Evolutionary conservation across 441 rosid genomes (phyloP), one percentile per base, ranked within the genome.

Genomic region (Biscutella laevigata): DNA sequence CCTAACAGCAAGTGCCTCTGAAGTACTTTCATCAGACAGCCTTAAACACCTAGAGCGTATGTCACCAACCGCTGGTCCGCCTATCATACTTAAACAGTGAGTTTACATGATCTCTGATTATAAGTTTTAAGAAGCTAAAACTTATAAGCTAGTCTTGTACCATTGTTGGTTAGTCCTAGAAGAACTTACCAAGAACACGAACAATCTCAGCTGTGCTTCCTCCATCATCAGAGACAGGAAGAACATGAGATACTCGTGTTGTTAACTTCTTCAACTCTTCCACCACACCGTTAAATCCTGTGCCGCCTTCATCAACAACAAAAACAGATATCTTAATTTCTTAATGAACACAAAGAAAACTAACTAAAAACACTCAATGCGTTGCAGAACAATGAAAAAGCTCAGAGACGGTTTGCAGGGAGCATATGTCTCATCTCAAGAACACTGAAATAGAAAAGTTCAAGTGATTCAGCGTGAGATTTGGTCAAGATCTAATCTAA

Each of bases 181-280:
- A n/a, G 6, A 33, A 53, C 21, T 54, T 72, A 89, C 97, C 96
- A 3, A 87, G 88, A 15, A 91, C 95, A 36, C 96, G 86, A 53
- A 91, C 96, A 53, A 91, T 87, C 82, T 91, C 96, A 10, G 96
- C 98, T 0, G 96, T 91, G 37, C 96, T 87, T 54, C 98, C 98
- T 1, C 98, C 96, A 55, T 91, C 96, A 41, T 91, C 96, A 45
- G 96, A 91, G 22, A 91, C 98, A 25, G 96, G 98, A 53, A 91
- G 86, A 48, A 90, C 95, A 59, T 91, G 95, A 28, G 96, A 80
- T 3, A 91, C 94, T 26, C 90, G 77, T 5, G 89, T 83, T 15
- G 98, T 91, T 45, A 91, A 39, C 53, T 53, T 76, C 85, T 83
- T 87, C 38, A 91, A 82, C 71, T 87, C 96, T 66, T 91, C 96